Evolutionary conservation across 805 yeast species (phyloP), one percentile per base, ranked within the genome.

Genomic region (Ogataea zsoltii): DNA sequence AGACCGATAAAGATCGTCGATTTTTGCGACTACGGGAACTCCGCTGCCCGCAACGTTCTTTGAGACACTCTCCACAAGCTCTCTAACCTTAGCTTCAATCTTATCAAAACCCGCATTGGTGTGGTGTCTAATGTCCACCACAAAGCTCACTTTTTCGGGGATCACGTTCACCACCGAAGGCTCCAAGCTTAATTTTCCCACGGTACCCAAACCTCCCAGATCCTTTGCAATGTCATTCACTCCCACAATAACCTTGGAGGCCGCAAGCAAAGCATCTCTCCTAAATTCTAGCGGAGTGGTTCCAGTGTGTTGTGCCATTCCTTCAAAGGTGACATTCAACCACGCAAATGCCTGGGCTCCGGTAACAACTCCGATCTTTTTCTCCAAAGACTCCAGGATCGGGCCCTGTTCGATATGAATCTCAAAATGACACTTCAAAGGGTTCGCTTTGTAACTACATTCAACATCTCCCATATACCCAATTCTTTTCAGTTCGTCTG

Each of bases 371-470:
- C 91, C 91, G 45, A 84, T 77, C 46, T 74, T 73, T 55, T 77
- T 77, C 4, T 72, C 56, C 26, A 72, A 73, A 18, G 72, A 71
- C 58, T 84, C 88, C 40, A 84, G 69, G 32, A 82, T 72, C 11
- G 90, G 90, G 5, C 91, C 91, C 63, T 84, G 91, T 57, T 84
- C 90, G 49, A 84, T 84, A 58, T 84, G 91, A 44, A 84, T 68
- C 61, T 84, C 91, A 60, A 84, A 83, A 62, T 84, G 89, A 9
- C 85, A 83, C 16, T 79, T 78, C 17, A 84, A 65, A 15, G 85
- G 85, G 50, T 76, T 79, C 17, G 60, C 66, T 50, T 69, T 55
- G 58, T 77, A 71, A 11, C 73, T 66, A 16, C 83, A 81, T 1
- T 72, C 71, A 7, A 66, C 56, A 2, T 63, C 66, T 13, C 90